phyloP scores from a whole-genome alignment of 257 asterid species.

The Avicennia marina region DNA sequence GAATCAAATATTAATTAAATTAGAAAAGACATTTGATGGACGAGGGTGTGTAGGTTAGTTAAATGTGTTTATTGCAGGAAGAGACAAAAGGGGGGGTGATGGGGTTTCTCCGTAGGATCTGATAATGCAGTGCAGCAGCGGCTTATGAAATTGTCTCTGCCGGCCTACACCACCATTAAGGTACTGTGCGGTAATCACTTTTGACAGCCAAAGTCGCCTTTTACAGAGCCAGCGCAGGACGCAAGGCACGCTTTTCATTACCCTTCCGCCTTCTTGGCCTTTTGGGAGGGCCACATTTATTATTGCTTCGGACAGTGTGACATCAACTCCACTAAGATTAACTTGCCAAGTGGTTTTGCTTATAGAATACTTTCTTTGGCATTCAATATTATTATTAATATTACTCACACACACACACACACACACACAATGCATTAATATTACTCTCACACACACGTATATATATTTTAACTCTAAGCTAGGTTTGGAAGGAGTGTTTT shows the following conservation, averaged over 20 bases:
- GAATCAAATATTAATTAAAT: slow-evolving; percentile 1
- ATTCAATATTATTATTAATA: too few relatives aligned
- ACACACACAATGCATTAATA: too few relatives aligned
- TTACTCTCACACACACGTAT: too few relatives aligned
- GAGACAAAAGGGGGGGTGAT: slow-evolving; percentile 19
- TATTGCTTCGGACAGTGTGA: too few relatives aligned
- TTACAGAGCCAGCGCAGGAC: background rate
- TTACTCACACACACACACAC: too few relatives aligned
- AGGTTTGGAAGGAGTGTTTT: too few relatives aligned
- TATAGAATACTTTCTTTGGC: too few relatives aligned
- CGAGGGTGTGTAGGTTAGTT: slow-evolving; percentile 25
- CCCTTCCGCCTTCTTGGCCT: background rate
- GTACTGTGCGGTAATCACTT: background rate
- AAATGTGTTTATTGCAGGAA: slow-evolving; percentile 11
- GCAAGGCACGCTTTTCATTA: slow-evolving; percentile 1
- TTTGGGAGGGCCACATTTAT: too few relatives aligned
- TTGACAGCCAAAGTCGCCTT: slow-evolving; percentile 11
- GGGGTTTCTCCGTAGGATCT: background rate
- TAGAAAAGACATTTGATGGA: slow-evolving; percentile 38
- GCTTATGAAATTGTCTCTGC: slow-evolving; percentile 12
- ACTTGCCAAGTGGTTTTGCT: too few relatives aligned
- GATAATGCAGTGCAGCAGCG: too few relatives aligned
- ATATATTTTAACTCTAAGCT: too few relatives aligned
- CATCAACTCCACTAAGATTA: too few relatives aligned
- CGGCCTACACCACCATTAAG: background rate